phyloP scores from a whole-genome alignment of 306 rosid species.

The Carpinus viminea region DNA sequence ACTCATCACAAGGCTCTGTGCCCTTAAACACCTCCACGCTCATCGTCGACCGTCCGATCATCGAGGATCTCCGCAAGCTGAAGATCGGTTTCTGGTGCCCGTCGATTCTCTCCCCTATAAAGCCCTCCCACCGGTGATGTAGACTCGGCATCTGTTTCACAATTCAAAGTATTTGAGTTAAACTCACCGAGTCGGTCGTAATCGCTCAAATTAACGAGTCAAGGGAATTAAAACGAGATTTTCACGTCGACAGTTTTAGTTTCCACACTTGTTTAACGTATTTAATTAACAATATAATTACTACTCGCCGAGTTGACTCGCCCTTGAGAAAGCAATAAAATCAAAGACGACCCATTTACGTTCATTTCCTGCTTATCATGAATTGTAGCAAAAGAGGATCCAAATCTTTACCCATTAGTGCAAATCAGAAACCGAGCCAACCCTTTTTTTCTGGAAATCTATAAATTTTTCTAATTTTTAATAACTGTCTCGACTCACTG shows the following conservation, averaged over 20 bases:
- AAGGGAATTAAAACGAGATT: neutral
- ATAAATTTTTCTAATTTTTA: no score
- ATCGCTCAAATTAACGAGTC: neutral
- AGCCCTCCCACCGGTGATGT: conserved; percentile 97
- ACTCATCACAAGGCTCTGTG: conserved; percentile 38
- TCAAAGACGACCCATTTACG: neutral
- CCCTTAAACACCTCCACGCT: conserved; percentile 64
- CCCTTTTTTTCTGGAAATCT: neutral
- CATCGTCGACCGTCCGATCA: conserved; percentile 74
- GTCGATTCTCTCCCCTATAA: conserved; percentile 68
- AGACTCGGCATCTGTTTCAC: conserved; percentile 81
- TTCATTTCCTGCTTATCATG: neutral
- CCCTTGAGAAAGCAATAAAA: neutral
- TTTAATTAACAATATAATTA: neutral
- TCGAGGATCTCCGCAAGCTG: conserved; percentile 77
- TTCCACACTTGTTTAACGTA: no score
- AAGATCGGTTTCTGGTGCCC: conserved; percentile 70
- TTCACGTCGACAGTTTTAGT: no score
- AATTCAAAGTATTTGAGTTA: neutral
- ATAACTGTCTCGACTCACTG: no score
- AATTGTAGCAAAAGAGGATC: neutral
- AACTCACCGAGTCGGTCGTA: neutral
- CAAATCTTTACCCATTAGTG: neutral
- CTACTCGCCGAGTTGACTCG: neutral
- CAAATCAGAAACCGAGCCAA: neutral